These are phyloP conservation scores for Gliomastix tumulicola DNA, from an alignment of 2,329 filamentous ascomycete genomes.

Conservation along the genomic window DNA sequence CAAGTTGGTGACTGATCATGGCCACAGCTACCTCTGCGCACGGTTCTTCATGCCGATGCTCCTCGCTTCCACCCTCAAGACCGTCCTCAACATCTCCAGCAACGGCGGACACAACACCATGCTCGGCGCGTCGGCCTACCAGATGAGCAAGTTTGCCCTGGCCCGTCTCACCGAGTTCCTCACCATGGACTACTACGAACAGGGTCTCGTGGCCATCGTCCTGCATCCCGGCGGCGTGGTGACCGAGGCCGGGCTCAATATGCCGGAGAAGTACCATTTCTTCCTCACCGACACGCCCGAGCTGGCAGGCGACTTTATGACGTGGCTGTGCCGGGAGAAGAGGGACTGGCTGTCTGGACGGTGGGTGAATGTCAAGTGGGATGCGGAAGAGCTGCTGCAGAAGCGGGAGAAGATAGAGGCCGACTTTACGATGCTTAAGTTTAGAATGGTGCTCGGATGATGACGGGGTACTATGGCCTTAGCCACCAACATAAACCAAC, in stretches of 20 bases:
- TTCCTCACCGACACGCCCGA: conserved; percentile 10
- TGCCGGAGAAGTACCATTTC: conserved; percentile 10
- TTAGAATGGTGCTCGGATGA: conserved; percentile 1
- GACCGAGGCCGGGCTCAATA: conserved; percentile 21
- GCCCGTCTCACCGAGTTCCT: conserved; percentile 41
- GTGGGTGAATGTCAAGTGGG: conserved; percentile 17
- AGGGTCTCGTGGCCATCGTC: conserved; percentile 31
- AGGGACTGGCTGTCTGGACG: conserved; percentile 26
- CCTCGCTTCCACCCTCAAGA: not conserved
- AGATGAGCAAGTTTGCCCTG: conserved; percentile 40
- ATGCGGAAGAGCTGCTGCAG: conserved; percentile 20
- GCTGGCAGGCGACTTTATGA: conserved; percentile 15
- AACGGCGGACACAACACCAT: conserved; percentile 1
- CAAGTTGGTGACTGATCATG: no score
- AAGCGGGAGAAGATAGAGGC: conserved; percentile 21
- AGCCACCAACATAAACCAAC: no score
- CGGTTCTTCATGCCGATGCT: no score
- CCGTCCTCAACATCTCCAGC: not conserved
- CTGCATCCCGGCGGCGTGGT: conserved; percentile 29
- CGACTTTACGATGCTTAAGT: conserved; percentile 16
- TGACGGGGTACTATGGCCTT: not conserved
- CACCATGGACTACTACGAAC: conserved; percentile 31
- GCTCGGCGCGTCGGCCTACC: conserved; percentile 24
- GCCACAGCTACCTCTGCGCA: no score
- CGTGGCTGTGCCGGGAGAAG: conserved; percentile 18